These are phyloP conservation scores for Punica granatum DNA, from an alignment of 345 rosid species.

Conservation along the genomic window DNA sequence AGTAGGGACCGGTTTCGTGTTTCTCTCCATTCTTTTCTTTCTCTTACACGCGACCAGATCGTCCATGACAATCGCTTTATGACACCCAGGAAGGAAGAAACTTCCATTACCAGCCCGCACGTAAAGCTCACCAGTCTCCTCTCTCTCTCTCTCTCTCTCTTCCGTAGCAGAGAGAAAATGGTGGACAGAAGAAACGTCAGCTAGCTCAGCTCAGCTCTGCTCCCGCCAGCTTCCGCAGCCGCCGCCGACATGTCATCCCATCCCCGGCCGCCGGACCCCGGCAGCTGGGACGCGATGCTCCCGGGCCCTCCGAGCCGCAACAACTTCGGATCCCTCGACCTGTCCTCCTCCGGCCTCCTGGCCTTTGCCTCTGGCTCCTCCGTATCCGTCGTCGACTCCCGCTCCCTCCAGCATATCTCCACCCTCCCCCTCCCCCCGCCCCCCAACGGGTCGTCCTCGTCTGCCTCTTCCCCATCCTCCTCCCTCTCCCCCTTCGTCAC, in stretches of 20 bases:
- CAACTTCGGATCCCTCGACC: conserved; percentile 85
- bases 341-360: conserved; percentile 69
- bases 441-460: conserved; percentile 13
- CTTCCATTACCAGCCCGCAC: background rate
- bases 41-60: background rate
- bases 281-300: conserved; percentile 60
- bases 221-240: background rate
- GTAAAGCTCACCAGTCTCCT: background rate
- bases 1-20: background rate
- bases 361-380: conserved; percentile 87
- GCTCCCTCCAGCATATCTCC: conserved; percentile 78
- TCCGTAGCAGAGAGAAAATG: background rate
- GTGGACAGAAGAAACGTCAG: background rate
- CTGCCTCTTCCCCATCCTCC: conserved; percentile 21
- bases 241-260: conserved; percentile 29
- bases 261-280: conserved; percentile 22
- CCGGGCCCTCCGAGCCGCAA: conserved; percentile 93
- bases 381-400: conserved; percentile 62
- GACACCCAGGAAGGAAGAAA: background rate
- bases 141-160: background rate
- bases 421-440: conserved; percentile 79
- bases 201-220: background rate
- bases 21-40: no score
- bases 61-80: background rate
- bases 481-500: conserved; percentile 80